Evolutionary conservation across 352 stramenopile genomes (phyloP), one percentile per base, ranked within the genome.

Genomic region (Stramenopiles sp.): DNA sequence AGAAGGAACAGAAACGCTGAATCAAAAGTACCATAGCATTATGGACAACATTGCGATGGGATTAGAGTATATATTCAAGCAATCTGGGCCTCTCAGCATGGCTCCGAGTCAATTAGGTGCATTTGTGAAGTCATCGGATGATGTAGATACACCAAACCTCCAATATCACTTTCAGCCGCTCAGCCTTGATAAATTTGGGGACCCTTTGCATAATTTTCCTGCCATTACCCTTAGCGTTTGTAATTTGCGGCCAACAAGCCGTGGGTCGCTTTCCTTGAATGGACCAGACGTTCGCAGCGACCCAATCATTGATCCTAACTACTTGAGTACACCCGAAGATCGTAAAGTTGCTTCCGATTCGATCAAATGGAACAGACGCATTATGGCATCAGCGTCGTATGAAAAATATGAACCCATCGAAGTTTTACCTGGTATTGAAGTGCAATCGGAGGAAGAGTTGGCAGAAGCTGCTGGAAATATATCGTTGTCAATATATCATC

Each of bases 251-350:
- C 91, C 91, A 7, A 93, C 88, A 31, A 93, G 90, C 80, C 89
- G 91, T 44, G 91, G 91, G 0, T 92, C 86, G 81, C 82, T 95
- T 81, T 91, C 91, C 84, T 84, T 95, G 31, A 87, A 87, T 31
- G 93, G 89, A 76, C 83, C 86, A 30, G 88, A 95, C 82, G 89
- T 89, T 0, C 88, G 89, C 76, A 89, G 90, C 22, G 84, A 92
- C 75, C 90, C 89, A 80, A 88, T 93, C 75, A 92, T 95, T 75
- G 87, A 95, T 82, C 91, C 91, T 0, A 95, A 94, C 85, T 95
- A 95, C 82, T 84, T 95, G n/a, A 89, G 84, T 76, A 93, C 90
- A 14, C 83, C 89, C 30, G 80, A 94, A 71, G 91, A 95, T 80
- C 76, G 91, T 0, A 82, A 92, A 0, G 90, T 95, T 80, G 91